These are phyloP conservation scores for Alternaria infectoria DNA, from an alignment of 2,329 filamentous ascomycete genomes.

Conservation along the genomic window DNA sequence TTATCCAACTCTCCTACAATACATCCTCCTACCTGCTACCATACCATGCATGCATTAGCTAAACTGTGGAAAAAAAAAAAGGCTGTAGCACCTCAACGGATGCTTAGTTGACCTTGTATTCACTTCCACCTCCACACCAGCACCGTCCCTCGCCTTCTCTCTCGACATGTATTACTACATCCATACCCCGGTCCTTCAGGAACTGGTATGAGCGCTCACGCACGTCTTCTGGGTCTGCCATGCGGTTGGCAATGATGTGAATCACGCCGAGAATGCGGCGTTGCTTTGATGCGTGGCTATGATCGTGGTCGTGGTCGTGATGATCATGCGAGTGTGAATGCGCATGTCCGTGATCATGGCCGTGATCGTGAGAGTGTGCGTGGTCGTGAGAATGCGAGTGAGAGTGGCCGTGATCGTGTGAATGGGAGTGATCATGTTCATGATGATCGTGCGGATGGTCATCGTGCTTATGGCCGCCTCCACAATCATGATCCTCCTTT, in stretches of 20 bases:
- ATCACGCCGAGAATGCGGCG: conserved; percentile 78
- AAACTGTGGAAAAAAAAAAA: not conserved
- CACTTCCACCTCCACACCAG: conserved; percentile 63
- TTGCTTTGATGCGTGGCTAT: conserved; percentile 38
- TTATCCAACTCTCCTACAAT: not conserved
- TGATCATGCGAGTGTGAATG: conserved; percentile 11
- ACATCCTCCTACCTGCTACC: not conserved
- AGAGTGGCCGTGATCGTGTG: conserved; percentile 39
- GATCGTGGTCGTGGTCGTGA: conserved; percentile 42
- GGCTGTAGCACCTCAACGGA: not conserved
- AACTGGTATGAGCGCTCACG: conserved; percentile 77
- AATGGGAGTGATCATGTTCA: conserved; percentile 16
- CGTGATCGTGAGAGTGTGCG: conserved; percentile 22
- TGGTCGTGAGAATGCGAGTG: conserved; percentile 37
- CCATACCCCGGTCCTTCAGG: conserved; percentile 72
- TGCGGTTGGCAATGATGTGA: conserved; percentile 77
- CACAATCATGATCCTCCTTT: conserved; percentile 45
- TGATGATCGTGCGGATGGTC: conserved; percentile 33
- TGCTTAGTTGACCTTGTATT: conserved; percentile 5
- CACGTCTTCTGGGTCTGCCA: conserved; percentile 81
- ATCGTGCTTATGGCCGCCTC: conserved; percentile 32
- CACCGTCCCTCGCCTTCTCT: conserved; percentile 75
- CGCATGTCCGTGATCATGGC: conserved; percentile 30
- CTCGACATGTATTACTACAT: conserved; percentile 88
- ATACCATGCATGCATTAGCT: not conserved